Evolutionary conservation across 2,329 filamentous ascomycete genomes (phyloP).

Genomic region (Apiospora aurea): DNA sequence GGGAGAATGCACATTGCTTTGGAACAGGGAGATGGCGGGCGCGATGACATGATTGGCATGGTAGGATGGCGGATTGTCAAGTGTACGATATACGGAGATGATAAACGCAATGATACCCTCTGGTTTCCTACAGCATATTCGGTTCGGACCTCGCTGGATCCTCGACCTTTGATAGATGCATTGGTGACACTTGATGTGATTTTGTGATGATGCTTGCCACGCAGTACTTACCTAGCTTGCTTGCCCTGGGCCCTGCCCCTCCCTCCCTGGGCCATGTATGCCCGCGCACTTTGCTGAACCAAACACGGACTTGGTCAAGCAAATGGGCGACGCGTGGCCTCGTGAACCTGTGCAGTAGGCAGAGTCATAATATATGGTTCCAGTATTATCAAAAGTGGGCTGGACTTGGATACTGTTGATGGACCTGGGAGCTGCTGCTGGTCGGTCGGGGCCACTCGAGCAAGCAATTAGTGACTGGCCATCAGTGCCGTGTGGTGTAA

Average conservation of each 20-base stretch:
- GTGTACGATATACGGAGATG: constrained; percentile 28
- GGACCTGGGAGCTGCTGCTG: background rate
- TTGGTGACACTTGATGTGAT: background rate
- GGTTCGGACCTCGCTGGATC: background rate
- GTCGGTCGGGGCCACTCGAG: background rate
- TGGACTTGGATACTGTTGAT: background rate
- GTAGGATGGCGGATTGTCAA: constrained; percentile 17
- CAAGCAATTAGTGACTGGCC: background rate
- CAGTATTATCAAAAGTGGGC: background rate
- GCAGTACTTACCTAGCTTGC: background rate
- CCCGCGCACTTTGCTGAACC: background rate
- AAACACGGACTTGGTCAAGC: background rate
- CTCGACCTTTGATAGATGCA: background rate
- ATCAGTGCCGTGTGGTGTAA: background rate
- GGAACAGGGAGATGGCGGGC: constrained; percentile 4
- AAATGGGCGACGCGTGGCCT: background rate
- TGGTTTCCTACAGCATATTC: constrained; percentile 26
- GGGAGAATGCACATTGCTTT: constrained; percentile 18
- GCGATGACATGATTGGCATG: constrained; percentile 15
- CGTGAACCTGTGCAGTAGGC: background rate
- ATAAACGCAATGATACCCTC: constrained; percentile 40
- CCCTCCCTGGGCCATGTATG: background rate
- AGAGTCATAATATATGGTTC: background rate
- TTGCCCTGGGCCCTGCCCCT: background rate
- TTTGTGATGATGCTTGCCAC: background rate